phyloP scores from a whole-genome alignment of 352 stramenopile genomes.

The Hyaloperonospora arabidopsidis region DNA sequence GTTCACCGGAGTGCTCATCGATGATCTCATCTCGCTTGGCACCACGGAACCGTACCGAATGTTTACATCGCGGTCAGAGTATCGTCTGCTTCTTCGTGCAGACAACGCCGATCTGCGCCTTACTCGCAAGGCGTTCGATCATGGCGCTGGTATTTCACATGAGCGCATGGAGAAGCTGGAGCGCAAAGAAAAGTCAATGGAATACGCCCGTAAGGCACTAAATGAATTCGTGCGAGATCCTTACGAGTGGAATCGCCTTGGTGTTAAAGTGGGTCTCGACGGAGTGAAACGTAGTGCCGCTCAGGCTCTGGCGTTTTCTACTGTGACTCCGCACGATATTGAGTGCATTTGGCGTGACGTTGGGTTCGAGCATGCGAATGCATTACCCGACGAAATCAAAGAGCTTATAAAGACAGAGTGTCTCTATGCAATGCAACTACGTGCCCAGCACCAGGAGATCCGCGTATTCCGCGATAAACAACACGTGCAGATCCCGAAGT shows the following conservation, averaged over 20 bases:
- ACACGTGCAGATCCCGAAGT: conserved; percentile 88
- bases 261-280: conserved; percentile 66
- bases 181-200: conserved; percentile 77
- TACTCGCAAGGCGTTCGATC: conserved; percentile 88
- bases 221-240: conserved; percentile 55
- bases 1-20: conserved; percentile 98
- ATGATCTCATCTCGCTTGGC: conserved; percentile 95
- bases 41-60: conserved; percentile 98
- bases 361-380: conserved; percentile 44
- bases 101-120: conserved; percentile 98
- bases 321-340: conserved; percentile 49
- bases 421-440: conserved; percentile 92
- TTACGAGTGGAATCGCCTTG: conserved; percentile 80
- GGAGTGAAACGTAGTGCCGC: conserved; percentile 72
- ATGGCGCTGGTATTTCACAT: conserved; percentile 56
- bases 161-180: conserved; percentile 76
- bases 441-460: conserved; percentile 93
- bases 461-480: conserved; percentile 91
- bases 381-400: conserved; percentile 33
- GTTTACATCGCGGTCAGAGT: conserved; percentile 97
- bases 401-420: conserved; percentile 79
- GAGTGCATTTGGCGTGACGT: conserved; percentile 47
- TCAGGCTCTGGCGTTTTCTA: conserved; percentile 65
- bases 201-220: conserved; percentile 40
- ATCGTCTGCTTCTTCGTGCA: conserved; percentile 70